Evolutionary conservation across 306 rosid genomes (phyloP), one percentile per base, ranked within the genome.

Genomic region (Inga laurina): DNA sequence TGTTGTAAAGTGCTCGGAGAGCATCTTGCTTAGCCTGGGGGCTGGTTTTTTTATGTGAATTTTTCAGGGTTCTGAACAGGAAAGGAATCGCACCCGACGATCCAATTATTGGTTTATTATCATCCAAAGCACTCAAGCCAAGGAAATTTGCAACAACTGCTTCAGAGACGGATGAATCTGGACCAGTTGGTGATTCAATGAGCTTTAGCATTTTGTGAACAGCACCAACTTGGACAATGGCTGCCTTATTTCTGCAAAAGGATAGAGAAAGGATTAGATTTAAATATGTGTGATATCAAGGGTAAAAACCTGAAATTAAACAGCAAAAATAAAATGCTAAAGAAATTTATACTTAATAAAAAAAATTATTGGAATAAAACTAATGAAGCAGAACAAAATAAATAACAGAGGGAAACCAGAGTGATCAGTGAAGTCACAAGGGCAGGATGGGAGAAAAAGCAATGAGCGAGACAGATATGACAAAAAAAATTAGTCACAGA

Each of bases 11-110:
- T 10, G 99, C 99, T 70, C 97, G 89, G 72, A 97, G 87, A 52
- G 98, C 94, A 73, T 97, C 99, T 86, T 91, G 97, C 85, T 88
- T 91, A 52, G 94, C 90, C 79, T 94, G 99, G 41, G 84, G 66
- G 84, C 90, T 74, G 24, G 80, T 82, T 45, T 73, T 70, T 37
- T 82, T 67, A 35, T 83, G 86, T 32, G 72, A 84, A 79, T 86
- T 82, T 78, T 87, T 48, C 30, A 97, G 91, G 57, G 83, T 89
- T 76, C 88, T 87, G 45, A 92, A 93, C 45, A 97, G 85, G 86
- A 97, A 92, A 10, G 93, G 95, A 74, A 97, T 87, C 65, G 99
- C 98, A 72, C 98, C 98, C 0, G 99, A 97, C 46, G 98, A 93
- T 71, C 99, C 99, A 65, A 97, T 92, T 41, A 97, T 82, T 18